A percentile compares a stretch with the other conserved stretches of the same genome.
Conservation (phyloP, 2,329 filamentous ascomycete species). For the Harringtonia lauricola region DNA sequence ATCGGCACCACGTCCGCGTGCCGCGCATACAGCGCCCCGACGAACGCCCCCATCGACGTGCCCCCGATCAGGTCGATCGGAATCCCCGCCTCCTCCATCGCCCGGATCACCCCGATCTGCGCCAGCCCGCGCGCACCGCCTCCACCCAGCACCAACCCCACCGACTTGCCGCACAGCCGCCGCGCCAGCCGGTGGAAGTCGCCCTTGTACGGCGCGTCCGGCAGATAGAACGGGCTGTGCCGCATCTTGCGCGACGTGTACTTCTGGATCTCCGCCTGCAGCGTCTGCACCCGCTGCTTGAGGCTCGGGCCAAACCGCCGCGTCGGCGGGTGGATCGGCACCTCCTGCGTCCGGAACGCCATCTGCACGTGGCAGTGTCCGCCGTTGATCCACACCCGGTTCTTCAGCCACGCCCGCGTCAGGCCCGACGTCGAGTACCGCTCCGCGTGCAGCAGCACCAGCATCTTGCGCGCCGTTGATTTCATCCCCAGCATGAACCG, state of each 20-base stretch:
- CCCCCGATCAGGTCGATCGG: conserved; percentile 93
- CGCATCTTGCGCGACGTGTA: conserved; percentile 91
- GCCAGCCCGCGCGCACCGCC: conserved; percentile 87
- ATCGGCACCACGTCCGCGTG: conserved; percentile 96
- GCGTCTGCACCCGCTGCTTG: conserved; percentile 84
- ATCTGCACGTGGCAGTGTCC: conserved; percentile 97
- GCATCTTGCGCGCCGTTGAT: conserved; percentile 85
- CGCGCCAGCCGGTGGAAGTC: conserved; percentile 92
- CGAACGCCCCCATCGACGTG: conserved; percentile 92
- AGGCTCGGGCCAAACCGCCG: conserved; percentile 76
- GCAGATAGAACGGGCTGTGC: conserved; percentile 78
- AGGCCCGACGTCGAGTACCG: conserved; percentile 76
- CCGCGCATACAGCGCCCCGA: conserved; percentile 87
- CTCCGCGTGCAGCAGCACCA: conserved; percentile 83
- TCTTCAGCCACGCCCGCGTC: conserved; percentile 81
- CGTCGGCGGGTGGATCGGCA: conserved; percentile 63
- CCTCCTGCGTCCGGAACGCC: conserved; percentile 66
- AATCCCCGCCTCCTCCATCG: conserved; percentile 91
- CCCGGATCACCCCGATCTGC: conserved; percentile 87
- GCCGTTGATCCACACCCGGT: conserved; percentile 95
- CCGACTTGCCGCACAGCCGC: conserved; percentile 83
- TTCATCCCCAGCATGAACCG: conserved; percentile 94
- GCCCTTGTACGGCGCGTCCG: conserved; percentile 87
- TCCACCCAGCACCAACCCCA: conserved; percentile 87
- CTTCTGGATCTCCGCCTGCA: conserved; percentile 96